Evolutionary conservation across 2,329 filamentous ascomycete species (phyloP).

Genomic region (Diatrype stigma): DNA sequence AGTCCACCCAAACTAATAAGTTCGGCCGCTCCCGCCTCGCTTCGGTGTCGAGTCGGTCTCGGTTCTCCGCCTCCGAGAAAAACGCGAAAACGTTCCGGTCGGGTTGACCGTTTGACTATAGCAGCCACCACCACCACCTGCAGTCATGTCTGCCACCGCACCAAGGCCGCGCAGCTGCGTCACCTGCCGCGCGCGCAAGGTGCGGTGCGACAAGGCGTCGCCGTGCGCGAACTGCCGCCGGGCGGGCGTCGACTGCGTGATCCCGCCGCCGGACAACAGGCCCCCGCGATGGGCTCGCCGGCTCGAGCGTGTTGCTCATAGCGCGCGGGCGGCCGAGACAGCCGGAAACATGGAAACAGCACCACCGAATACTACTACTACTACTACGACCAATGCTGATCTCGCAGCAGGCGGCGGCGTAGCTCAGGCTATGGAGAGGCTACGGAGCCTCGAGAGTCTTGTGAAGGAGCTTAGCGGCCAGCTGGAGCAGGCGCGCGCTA

Average conservation of each 20-base stretch:
- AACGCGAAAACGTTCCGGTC: slow-evolving; percentile 16
- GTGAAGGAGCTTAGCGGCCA: slow-evolving; percentile 47
- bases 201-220: slow-evolving; percentile 52
- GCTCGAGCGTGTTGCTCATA: slow-evolving; percentile 33
- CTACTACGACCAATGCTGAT: slow-evolving; percentile 25
- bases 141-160: not conserved
- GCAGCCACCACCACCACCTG: not conserved
- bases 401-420: too few species aligned
- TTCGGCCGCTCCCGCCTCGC: too few species aligned
- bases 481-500: slow-evolving; percentile 37
- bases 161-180: slow-evolving; percentile 20
- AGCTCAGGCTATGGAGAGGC: slow-evolving; percentile 42
- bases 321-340: not conserved
- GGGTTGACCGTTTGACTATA: too few species aligned
- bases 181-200: slow-evolving; percentile 49
- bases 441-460: slow-evolving; percentile 45
- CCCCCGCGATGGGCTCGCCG: slow-evolving; percentile 53
- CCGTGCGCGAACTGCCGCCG: slow-evolving; percentile 55
- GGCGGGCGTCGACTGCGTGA: slow-evolving; percentile 47
- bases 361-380: slow-evolving; percentile 16
- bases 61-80: slow-evolving; percentile 13
- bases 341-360: not conserved
- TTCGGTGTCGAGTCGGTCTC: too few species aligned
- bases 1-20: too few species aligned
- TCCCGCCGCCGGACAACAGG: slow-evolving; percentile 46